A percentile compares a stretch with the other conserved stretches of the same genome.
phyloP scores from a whole-genome alignment of 331 rosid species.

The Malus hybrid region DNA sequence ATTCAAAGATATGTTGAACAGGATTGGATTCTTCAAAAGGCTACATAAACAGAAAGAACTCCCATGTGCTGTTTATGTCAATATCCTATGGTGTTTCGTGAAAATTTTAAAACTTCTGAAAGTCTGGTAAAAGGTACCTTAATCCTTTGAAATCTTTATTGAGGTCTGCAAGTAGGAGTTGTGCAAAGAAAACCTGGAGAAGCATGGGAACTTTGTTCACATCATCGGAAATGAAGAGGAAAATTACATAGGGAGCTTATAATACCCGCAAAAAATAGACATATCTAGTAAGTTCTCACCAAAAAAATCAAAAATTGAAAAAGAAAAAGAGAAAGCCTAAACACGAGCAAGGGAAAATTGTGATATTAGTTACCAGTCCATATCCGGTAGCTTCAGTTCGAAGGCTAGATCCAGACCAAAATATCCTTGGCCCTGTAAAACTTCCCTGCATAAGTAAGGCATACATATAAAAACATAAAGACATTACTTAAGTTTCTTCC shows the following conservation, averaged over 20 bases:
- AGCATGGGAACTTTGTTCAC: constrained; percentile 20
- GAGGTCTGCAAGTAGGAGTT: constrained; percentile 92
- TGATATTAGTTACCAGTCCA: constrained; percentile 79
- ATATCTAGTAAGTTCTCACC: background rate
- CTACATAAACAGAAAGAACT: constrained; percentile 12
- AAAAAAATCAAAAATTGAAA: background rate
- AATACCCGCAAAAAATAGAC: background rate
- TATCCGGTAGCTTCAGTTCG: constrained; percentile 99
- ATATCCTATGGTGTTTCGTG: background rate
- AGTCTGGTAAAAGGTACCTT: constrained; percentile 47
- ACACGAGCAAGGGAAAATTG: constrained; percentile 1
- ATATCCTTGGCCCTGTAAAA: constrained; percentile 97
- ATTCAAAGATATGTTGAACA: background rate
- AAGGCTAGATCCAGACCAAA: constrained; percentile 99
- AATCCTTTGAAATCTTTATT: constrained; percentile 96
- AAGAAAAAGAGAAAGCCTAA: background rate
- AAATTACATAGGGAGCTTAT: background rate
- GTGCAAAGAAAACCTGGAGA: constrained; percentile 97
- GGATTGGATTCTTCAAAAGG: background rate
- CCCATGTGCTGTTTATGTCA: background rate
- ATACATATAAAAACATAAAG: constrained; percentile 31
- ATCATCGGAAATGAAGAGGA: background rate
- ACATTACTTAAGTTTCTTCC: background rate
- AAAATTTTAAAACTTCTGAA: constrained; percentile 16
- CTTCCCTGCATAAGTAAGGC: constrained; percentile 88